phyloP scores from a whole-genome alignment of 805 yeast species.

The Saturnispora galanensis region DNA sequence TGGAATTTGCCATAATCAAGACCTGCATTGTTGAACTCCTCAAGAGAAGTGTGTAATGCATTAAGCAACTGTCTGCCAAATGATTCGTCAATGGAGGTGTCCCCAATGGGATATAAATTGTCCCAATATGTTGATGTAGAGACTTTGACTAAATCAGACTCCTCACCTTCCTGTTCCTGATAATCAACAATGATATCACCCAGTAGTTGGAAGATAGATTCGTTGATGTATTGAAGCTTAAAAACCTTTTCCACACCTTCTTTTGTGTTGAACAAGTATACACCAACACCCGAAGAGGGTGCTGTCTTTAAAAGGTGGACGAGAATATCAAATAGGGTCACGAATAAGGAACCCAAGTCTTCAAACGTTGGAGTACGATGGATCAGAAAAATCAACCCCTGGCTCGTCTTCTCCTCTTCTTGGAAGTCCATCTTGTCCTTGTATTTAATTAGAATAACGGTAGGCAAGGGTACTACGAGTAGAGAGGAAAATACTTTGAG shows the following conservation, averaged over 20 bases:
- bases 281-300: conserved; percentile 68
- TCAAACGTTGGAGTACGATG: conserved; percentile 43
- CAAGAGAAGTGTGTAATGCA: conserved; percentile 43
- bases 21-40: conserved; percentile 35
- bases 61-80: conserved; percentile 29
- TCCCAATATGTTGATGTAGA: conserved; percentile 9
- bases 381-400: conserved; percentile 54
- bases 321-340: conserved; percentile 51
- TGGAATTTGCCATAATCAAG: no score
- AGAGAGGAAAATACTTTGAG: no score
- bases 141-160: conserved; percentile 5
- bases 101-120: conserved; percentile 23
- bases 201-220: conserved; percentile 45
- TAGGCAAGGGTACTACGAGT: no score
- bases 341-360: conserved; percentile 35
- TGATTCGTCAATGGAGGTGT: conserved; percentile 15
- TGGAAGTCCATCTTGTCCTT: neutral
- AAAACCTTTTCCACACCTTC: conserved; percentile 42
- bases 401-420: conserved; percentile 40
- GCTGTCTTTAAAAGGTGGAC: conserved; percentile 53
- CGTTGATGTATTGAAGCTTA: conserved; percentile 44
- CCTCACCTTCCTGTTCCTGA: neutral
- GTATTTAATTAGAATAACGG: neutral
- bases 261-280: conserved; percentile 47
- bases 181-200: conserved; percentile 24